phyloP scores from a whole-genome alignment of 345 rosid species.

The Eucalyptus regnans region DNA sequence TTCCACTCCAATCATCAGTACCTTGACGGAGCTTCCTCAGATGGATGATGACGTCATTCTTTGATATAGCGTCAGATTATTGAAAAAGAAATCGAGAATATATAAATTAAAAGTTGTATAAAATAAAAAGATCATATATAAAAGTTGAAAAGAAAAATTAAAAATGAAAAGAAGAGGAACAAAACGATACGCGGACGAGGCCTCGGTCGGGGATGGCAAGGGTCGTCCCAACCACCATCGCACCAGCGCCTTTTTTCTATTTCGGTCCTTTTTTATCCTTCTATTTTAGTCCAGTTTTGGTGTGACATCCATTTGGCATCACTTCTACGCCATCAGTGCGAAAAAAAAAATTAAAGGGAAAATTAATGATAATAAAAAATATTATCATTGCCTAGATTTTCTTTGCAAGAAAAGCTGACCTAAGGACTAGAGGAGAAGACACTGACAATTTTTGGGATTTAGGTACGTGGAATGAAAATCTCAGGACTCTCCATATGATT shows the following conservation, averaged over 20 bases:
- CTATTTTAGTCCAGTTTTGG: background rate
- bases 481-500: background rate
- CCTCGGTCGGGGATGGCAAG: background rate
- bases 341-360: background rate
- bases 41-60: background rate
- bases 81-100: background rate
- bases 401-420: background rate
- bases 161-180: background rate
- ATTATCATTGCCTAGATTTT: background rate
- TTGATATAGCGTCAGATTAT: background rate
- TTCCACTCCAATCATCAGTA: background rate
- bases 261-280: background rate
- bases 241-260: background rate
- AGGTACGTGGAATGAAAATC: background rate
- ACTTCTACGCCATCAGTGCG: background rate
- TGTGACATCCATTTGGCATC: background rate
- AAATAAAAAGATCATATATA: background rate
- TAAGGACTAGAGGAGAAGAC: background rate
- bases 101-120: background rate
- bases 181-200: background rate
- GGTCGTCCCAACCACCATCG: background rate
- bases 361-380: background rate
- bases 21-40: background rate
- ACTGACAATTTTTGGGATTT: background rate
- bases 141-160: background rate